These are phyloP conservation scores for Paracamarosporium sp. DNA, from an alignment of 2,329 filamentous ascomycete species.

Conservation along the genomic window DNA sequence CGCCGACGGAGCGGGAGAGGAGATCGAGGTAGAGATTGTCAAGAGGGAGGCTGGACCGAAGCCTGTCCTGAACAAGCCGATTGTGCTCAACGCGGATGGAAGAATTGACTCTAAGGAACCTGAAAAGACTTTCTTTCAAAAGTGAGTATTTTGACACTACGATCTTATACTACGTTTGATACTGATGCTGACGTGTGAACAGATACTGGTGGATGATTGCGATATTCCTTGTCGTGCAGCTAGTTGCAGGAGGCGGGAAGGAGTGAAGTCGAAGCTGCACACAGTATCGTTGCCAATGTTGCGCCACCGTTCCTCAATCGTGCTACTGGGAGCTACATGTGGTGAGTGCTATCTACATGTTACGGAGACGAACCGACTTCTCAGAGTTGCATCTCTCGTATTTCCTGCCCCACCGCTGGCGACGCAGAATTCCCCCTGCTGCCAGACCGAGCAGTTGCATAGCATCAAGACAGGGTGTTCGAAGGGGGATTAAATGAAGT, in stretches of 20 bases:
- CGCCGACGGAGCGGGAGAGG: slow-evolving; percentile 38
- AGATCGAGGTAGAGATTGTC: slow-evolving; percentile 52
- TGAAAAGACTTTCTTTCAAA: slow-evolving; percentile 60
- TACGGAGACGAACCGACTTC: neutral
- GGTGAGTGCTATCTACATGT: neutral
- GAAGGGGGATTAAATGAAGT: neutral
- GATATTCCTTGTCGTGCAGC: slow-evolving; percentile 55
- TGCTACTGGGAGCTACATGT: neutral
- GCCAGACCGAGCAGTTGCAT: neutral
- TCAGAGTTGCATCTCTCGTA: neutral
- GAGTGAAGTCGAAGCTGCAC: slow-evolving; percentile 7
- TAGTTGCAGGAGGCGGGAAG: slow-evolving; percentile 51
- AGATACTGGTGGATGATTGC: slow-evolving; percentile 61
- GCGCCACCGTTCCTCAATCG: neutral
- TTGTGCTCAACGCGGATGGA: slow-evolving; percentile 63
- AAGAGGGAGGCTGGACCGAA: slow-evolving; percentile 47
- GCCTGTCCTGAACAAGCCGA: slow-evolving; percentile 59
- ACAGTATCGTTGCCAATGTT: neutral
- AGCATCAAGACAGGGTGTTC: neutral
- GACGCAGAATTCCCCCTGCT: neutral
- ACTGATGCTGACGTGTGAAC: slow-evolving; percentile 22
- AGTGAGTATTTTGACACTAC: slow-evolving; percentile 44
- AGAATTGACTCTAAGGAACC: slow-evolving; percentile 55
- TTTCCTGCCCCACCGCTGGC: neutral
- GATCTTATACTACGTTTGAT: neutral